Evolutionary conservation across 495 filamentous ascomycete genomes (phyloP), one percentile per base, ranked within the genome.

Genomic region (Penicillium bovifimosum): DNA sequence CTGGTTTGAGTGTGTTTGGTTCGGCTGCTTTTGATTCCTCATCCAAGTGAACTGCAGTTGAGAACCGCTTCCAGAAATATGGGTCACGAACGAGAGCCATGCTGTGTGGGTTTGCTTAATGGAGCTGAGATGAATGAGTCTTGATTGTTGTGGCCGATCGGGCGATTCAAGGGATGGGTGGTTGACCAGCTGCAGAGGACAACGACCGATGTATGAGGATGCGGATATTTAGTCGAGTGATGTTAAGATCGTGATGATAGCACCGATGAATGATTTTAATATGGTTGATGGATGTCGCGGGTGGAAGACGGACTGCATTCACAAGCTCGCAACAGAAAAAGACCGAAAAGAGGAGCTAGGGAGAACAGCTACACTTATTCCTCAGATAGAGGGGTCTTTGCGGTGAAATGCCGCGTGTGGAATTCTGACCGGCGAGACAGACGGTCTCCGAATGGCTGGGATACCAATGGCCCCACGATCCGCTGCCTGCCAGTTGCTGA

Each of bases 21-120:
- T 58, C 41, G 14, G 38, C 48, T 32, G 26, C 42, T 31, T 58
- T 63, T 3, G 68, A 59, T 51, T 70, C 64, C 53, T 75, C 74
- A 38, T 77, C 68, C 18, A 66, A 62, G 50, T 84, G 80, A 6
- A 83, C 76, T 36, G 82, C 82, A n/a, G 67, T 60, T 40, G 76
- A 79, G 72, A 86, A 85, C 47, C 81, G 75, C 16, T 73, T 73
- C 83, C 82, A 85, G 65, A 86, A 86, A 35, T 63, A 69, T 13
- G 83, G 82, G 56, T 86, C 83, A 26, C 75, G 72, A 44, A 81
- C 74, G 10, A 75, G 65, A 5, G 74, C 68, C 68, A 74, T 74
- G n/a, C 16, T 56, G 18, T 24, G 46, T 20, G 36, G 41, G 54
- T 13, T 13, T 50, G 35, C 10, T 16, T 41, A n/a, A 13, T 24